These are phyloP conservation scores for Zea luxurians DNA, from an alignment of 176 grass and related monocot species.

Conservation along the genomic window DNA sequence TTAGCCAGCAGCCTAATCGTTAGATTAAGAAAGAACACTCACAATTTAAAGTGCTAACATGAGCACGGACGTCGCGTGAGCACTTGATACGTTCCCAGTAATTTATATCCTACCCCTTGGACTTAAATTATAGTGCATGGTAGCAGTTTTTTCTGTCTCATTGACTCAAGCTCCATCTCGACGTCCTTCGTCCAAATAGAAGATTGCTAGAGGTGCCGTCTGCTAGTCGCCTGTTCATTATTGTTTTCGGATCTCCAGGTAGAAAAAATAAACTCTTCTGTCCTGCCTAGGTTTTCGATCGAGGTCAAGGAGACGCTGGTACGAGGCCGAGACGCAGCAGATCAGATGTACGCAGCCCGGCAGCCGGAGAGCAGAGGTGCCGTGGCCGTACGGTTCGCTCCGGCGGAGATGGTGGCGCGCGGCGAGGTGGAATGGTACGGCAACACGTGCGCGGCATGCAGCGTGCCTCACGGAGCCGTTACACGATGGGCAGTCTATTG, in stretches of 20 bases:
- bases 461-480: not conserved
- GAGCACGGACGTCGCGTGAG: no score
- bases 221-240: not conserved
- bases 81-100: no score
- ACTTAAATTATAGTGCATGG: no score
- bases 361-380: no score
- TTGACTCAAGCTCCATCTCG: not conserved
- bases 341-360: not conserved
- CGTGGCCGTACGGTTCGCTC: not conserved
- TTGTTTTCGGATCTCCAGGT: not conserved
- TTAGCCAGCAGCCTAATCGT: no score
- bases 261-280: not conserved
- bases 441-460: constrained; percentile 39
- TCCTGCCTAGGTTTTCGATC: not conserved
- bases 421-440: constrained; percentile 27
- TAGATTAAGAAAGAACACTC: no score
- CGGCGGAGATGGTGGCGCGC: constrained; percentile 5
- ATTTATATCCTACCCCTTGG: no score
- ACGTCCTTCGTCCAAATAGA: not conserved
- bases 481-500: no score
- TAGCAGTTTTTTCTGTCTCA: not conserved
- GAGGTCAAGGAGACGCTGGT: not conserved
- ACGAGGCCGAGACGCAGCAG: not conserved
- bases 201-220: not conserved
- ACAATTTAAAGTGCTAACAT: no score